These are phyloP conservation scores for Phytophthora sp. DNA, from an alignment of 352 stramenopile species.

Conservation along the genomic window DNA sequence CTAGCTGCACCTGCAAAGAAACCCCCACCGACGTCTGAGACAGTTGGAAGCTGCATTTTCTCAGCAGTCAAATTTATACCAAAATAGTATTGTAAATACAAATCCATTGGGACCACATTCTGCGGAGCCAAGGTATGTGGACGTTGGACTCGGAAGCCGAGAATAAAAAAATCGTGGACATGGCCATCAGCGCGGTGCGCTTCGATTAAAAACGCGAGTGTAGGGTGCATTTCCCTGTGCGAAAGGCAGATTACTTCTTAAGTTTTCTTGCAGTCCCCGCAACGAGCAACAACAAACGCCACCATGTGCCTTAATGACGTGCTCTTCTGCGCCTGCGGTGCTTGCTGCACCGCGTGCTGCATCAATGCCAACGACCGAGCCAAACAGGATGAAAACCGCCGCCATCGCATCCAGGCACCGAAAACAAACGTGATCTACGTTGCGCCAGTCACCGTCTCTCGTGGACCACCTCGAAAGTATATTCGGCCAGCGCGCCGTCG, in stretches of 20 bases:
- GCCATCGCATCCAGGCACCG: conserved; percentile 2
- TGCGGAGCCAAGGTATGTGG: not conserved
- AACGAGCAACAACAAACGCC: not conserved
- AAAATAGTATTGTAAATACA: too few relatives aligned
- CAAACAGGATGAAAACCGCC: conserved; percentile 13
- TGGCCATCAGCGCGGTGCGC: not conserved
- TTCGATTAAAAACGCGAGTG: not conserved
- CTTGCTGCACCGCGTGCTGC: conserved; percentile 31
- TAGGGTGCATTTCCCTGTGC: too few relatives aligned
- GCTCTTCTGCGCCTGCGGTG: conserved; percentile 26
- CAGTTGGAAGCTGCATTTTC: too few relatives aligned
- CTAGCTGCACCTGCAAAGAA: too few relatives aligned
- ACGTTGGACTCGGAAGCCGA: conserved; percentile 14
- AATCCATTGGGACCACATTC: not conserved
- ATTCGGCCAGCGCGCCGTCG: conserved; percentile 15
- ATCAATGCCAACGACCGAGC: conserved; percentile 20
- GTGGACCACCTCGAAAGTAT: conserved; percentile 21
- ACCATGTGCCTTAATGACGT: conserved; percentile 28
- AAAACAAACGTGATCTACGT: conserved; percentile 33
- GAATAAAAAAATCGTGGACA: conserved; percentile 7
- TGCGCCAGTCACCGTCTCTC: conserved; percentile 24
- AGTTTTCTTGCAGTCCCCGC: not conserved
- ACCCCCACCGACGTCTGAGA: too few relatives aligned
- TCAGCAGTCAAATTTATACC: too few relatives aligned
- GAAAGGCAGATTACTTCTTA: too few relatives aligned